Base-by-base conservation (phyloP, 2,329 filamentous ascomycete genomes). In the Claviceps fusiformis region DNA sequence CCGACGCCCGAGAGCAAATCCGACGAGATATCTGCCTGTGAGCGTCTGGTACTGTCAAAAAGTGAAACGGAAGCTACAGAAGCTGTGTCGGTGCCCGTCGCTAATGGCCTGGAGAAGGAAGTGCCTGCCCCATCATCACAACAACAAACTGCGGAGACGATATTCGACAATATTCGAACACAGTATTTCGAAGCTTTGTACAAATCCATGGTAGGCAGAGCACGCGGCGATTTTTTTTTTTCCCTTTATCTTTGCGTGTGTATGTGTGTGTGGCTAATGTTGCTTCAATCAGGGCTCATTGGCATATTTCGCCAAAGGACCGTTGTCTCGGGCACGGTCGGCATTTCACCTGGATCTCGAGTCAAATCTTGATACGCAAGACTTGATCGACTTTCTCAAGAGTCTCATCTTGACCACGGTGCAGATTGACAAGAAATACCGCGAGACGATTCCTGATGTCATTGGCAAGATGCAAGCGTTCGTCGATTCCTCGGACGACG, bases 241-340 rank as follows among this genome's bases (percentile, higher is more conserved):
- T n/a, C 15, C 15, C 15, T n/a, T 17, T 6, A 5, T n/a, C 7
- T 41, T 3, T 19, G 19, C 19, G 19, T 19, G 19, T 19, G 19
- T 19, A 19, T 19, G 19, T 19, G 19, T 19, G 8, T 33, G 31
- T 7, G 11, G 13, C 52, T 54, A 47, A 53, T 19, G 1, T 65
- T 19, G 37, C n/a, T 35, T 39, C 5, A 17, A 39, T 13, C 17
- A 87, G 77, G 87, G 86, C 39, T 89, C 87, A 3, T 71, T 92
- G 55, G 87, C 87, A 56, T 93, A 91, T 68, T 91, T 92, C 68
- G 85, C 85, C 24, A 93, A 93, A 71, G 88, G 87, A 0, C 86
- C 88, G 1, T 72, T 93, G 24, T 88, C 87, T 48, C 79, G 87
- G 61, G 84, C 86, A 49, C 80, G 87, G 57, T 85, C 84, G 50